Evolutionary conservation across 371 early-diverging fungal genomes (phyloP).

Genomic region (Zopfochytrium polystomum): DNA sequence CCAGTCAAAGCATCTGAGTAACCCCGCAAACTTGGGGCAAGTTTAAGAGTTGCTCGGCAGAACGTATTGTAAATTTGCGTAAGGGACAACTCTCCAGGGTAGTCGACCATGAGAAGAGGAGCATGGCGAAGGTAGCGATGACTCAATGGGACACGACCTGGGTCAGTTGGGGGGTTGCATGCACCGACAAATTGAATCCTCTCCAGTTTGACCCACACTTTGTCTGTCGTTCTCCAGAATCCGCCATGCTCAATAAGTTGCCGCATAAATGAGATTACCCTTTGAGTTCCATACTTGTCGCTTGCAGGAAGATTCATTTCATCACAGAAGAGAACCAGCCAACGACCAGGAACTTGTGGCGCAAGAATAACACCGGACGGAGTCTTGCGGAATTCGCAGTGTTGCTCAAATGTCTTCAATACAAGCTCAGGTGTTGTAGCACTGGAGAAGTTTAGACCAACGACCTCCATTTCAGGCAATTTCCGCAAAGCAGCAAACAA

Average conservation of each 20-base stretch:
- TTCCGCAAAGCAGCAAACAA: constrained; percentile 93
- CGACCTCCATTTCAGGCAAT: constrained; percentile 93
- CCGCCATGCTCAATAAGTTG: constrained; percentile 95
- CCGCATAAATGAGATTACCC: constrained; percentile 93
- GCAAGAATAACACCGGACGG: constrained; percentile 86
- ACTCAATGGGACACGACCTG: constrained; percentile 93
- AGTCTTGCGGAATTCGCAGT: constrained; percentile 96
- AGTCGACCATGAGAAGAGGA: constrained; percentile 96
- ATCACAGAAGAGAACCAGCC: constrained; percentile 98
- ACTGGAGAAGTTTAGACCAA: constrained; percentile 96
- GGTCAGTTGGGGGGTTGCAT: constrained; percentile 99
- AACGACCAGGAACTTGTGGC: constrained; percentile 80
- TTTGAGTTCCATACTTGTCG: constrained; percentile 97
- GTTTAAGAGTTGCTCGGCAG: constrained; percentile 88
- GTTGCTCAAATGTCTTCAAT: constrained; percentile 94
- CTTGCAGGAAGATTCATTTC: constrained; percentile 96
- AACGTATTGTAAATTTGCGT: constrained; percentile 95
- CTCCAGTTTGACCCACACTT: constrained; percentile 90
- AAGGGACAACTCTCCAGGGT: constrained; percentile 91
- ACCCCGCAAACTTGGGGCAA: constrained; percentile 88
- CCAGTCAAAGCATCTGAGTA: constrained; percentile 87
- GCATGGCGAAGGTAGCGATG: constrained; percentile 96
- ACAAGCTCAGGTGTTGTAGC: constrained; percentile 95
- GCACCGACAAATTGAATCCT: constrained; percentile 98
- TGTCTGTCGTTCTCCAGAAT: constrained; percentile 90